Evolutionary conservation across 2,329 filamentous ascomycete genomes (phyloP), one percentile per base, ranked within the genome.

Genomic region (Teratosphaeria pseudoeucalypti): DNA sequence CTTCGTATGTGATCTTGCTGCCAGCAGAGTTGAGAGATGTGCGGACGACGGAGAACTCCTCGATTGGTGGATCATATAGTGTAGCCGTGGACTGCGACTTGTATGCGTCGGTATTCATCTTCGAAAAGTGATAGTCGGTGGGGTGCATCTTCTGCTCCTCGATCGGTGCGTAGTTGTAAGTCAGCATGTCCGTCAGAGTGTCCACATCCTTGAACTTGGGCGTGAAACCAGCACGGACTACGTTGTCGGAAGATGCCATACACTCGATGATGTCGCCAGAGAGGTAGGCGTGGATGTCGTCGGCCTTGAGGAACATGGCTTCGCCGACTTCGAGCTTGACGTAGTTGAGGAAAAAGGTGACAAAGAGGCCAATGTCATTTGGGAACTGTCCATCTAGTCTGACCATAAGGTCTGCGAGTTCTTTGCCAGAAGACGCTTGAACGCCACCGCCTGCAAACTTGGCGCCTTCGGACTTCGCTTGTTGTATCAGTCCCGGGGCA

Each of bases 171-270:
- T 95, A 96, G 67, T 86, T 89, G 79, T 99, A 99, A 0, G 94
- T 99, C 65, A 99, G 78, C 86, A 96, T 95, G 62, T 85, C 82
- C 37, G 92, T 90, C 11, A 99, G 81, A 0, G 91, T 97, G 58
- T 85, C 77, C 26, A 97, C 90, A 67, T 99, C 94, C 78, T 97
- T 96, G 82, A 96, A 99, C 74, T 99, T 99, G 59, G 94, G 94
- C 0, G 94, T 99, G 75, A 99, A 94, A 52, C 94, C 94, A 0
- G 94, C 94, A 59, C 94, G 90, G 57, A 99, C 92, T 39, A 99
- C 94, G 66, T 99, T 99, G 81, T 99, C 94, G n/a, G 90, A 95
- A 9, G 90, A 88, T 0, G 94, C 94, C 94, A 99, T 99, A 79
- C 94, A 99, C 76, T 99, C 94, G 72, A 99, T 91, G 67, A 99